phyloP scores from a whole-genome alignment of 2,329 filamentous ascomycete species.

The Alternaria triticina region DNA sequence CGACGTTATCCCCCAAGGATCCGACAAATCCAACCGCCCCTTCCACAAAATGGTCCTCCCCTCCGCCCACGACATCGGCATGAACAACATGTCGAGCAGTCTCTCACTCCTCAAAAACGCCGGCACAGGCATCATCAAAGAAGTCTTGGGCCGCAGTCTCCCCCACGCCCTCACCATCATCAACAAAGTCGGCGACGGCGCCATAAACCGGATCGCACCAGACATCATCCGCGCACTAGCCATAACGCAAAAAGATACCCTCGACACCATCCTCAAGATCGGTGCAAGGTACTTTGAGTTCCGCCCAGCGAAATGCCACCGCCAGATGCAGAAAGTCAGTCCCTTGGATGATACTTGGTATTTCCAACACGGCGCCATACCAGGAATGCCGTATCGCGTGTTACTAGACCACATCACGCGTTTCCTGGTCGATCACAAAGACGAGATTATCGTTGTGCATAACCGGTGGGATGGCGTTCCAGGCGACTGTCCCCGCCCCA shows the following conservation, averaged over 20 bases:
- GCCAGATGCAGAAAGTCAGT: slow-evolving; percentile 45
- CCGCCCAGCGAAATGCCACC: slow-evolving; percentile 57
- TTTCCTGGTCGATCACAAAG: slow-evolving; percentile 52
- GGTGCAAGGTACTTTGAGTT: slow-evolving; percentile 62
- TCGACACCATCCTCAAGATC: slow-evolving; percentile 54
- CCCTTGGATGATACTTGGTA: slow-evolving; percentile 56
- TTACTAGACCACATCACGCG: slow-evolving; percentile 52
- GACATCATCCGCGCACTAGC: slow-evolving; percentile 58
- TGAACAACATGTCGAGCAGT: slow-evolving; percentile 58
- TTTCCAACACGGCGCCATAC: slow-evolving; percentile 60
- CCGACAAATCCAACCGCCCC: slow-evolving; percentile 48
- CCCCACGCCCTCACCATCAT: slow-evolving; percentile 32
- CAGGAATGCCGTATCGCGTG: slow-evolving; percentile 56
- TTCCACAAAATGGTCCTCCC: slow-evolving; percentile 56
- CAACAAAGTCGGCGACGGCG: slow-evolving; percentile 36
- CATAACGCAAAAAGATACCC: slow-evolving; percentile 59
- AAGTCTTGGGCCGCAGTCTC: slow-evolving; percentile 35
- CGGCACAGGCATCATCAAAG: slow-evolving; percentile 39
- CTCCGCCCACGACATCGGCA: slow-evolving; percentile 57
- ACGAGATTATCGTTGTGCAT: slow-evolving; percentile 59
- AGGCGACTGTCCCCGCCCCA: slow-evolving; percentile 53
- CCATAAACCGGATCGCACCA: slow-evolving; percentile 40
- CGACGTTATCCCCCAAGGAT: slow-evolving; percentile 49
- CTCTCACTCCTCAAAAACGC: slow-evolving; percentile 50
- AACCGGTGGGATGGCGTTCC: slow-evolving; percentile 60